These are phyloP conservation scores for Ceratobasidium papillatum DNA, from an alignment of 1,284 basidiomycete species.

Conservation along the genomic window DNA sequence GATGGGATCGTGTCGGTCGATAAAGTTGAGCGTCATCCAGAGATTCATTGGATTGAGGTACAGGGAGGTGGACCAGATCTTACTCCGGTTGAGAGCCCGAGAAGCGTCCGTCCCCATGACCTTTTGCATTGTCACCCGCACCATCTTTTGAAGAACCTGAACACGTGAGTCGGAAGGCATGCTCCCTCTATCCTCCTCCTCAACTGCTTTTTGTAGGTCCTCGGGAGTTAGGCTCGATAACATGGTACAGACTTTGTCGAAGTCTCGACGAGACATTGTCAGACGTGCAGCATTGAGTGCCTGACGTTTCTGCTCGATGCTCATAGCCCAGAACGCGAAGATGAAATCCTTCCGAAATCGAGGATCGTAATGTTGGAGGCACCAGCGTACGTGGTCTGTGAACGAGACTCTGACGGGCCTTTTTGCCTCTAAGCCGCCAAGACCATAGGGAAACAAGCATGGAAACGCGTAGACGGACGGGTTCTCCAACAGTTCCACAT, in stretches of 20 bases:
- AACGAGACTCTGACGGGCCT: constrained; percentile 48
- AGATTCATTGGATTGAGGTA: constrained; percentile 44
- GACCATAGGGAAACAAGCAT: constrained; percentile 55
- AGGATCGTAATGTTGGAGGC: constrained; percentile 52
- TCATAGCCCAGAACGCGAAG: constrained; percentile 53
- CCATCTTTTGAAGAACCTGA: constrained; percentile 18
- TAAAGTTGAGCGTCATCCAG: constrained; percentile 51
- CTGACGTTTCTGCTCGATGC: constrained; percentile 49
- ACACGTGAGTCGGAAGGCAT: constrained; percentile 12
- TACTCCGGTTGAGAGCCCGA: constrained; percentile 43
- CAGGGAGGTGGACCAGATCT: constrained; percentile 50
- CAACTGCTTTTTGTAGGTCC: constrained; percentile 40
- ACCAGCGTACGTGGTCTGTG: constrained; percentile 53
- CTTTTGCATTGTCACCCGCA: constrained; percentile 28
- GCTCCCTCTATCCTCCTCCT: constrained; percentile 37
- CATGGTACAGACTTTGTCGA: background rate
- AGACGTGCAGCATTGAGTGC: constrained; percentile 39
- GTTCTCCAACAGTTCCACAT: background rate
- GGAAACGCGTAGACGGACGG: constrained; percentile 51
- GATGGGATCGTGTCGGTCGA: constrained; percentile 51
- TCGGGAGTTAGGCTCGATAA: constrained; percentile 13
- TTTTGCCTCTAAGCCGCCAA: constrained; percentile 53
- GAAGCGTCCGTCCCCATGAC: constrained; percentile 46
- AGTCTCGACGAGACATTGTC: constrained; percentile 42
- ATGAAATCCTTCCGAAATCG: constrained; percentile 51